A percentile compares a stretch with the other conserved stretches of the same genome.
Conservation (phyloP, 768 basidiomycete genomes). For the Psilocybe sp. region DNA sequence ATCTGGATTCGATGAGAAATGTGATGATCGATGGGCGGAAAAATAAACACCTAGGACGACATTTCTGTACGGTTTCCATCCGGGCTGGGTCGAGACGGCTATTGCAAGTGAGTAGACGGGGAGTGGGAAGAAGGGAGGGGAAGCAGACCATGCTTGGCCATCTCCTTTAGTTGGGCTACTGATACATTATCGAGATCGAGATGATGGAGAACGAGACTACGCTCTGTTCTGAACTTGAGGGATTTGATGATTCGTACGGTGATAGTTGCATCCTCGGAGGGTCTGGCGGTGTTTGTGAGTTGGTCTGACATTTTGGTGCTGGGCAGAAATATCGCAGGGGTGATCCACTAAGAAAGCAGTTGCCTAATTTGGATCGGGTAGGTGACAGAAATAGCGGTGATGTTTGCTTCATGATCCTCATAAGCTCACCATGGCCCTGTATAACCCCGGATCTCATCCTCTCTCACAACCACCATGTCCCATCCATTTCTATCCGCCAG, state of each 20-base stretch:
- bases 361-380: background rate
- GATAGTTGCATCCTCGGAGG: slow-evolving; percentile 75
- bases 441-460: slow-evolving; percentile 12
- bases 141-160: slow-evolving; percentile 57
- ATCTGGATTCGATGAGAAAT: slow-evolving; percentile 45
- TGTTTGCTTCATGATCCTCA: too few relatives aligned
- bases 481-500: slow-evolving; percentile 51
- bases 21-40: slow-evolving; percentile 1
- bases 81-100: slow-evolving; percentile 74
- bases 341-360: background rate
- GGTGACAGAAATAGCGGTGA: background rate
- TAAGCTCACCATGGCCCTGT: too few relatives aligned
- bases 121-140: slow-evolving; percentile 7
- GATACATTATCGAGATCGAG: slow-evolving; percentile 80
- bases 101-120: slow-evolving; percentile 7
- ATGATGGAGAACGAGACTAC: slow-evolving; percentile 79
- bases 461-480: slow-evolving; percentile 23
- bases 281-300: slow-evolving; percentile 63
- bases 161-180: slow-evolving; percentile 74
- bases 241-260: slow-evolving; percentile 95
- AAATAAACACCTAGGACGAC: slow-evolving; percentile 56
- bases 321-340: background rate
- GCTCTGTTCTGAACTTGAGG: slow-evolving; percentile 89
- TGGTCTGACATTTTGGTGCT: slow-evolving; percentile 28
- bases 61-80: slow-evolving; percentile 88